Evolutionary conservation across 176 grass and related monocot genomes (phyloP).

Genomic region (Aegilops sharonensis): DNA sequence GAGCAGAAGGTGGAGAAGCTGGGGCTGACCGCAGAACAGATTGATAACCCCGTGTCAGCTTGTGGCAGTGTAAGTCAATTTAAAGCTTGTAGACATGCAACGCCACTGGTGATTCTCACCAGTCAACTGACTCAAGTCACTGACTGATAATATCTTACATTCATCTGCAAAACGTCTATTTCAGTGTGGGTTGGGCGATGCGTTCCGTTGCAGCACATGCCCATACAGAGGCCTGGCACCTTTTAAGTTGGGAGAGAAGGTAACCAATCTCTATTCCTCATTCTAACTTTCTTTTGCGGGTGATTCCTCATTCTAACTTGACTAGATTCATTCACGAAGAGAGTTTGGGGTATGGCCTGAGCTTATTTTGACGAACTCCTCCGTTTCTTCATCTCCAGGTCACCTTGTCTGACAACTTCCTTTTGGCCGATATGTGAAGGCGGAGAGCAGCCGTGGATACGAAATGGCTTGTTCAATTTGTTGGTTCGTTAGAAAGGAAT

Average conservation of each 20-base stretch:
- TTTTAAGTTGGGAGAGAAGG: slow-evolving; percentile 87
- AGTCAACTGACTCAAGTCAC: neutral
- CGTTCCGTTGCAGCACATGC: slow-evolving; percentile 74
- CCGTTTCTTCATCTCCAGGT: slow-evolving; percentile 24
- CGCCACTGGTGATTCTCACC: neutral
- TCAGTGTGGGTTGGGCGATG: slow-evolving; percentile 87
- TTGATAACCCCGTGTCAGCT: slow-evolving; percentile 72
- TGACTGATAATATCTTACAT: neutral
- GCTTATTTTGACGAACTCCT: neutral
- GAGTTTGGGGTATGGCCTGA: neutral
- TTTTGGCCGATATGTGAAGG: slow-evolving; percentile 49
- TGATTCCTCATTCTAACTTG: neutral
- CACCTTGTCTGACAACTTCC: slow-evolving; percentile 49
- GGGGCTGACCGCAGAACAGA: slow-evolving; percentile 69
- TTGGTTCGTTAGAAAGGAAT: too few relatives aligned
- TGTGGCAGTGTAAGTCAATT: slow-evolving; percentile 70
- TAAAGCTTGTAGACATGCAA: neutral
- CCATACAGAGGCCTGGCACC: slow-evolving; percentile 75
- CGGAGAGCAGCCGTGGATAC: neutral
- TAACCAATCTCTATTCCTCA: neutral
- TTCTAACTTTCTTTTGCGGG: neutral
- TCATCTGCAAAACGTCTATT: slow-evolving; percentile 6
- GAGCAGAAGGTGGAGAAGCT: slow-evolving; percentile 80
- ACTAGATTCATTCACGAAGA: neutral
- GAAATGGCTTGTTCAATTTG: neutral